Percentiles rank a stretch among this genome's conserved stretches.
Conservation (phyloP, 352 stramenopile genomes). For the Elongisporangium anandrum region DNA sequence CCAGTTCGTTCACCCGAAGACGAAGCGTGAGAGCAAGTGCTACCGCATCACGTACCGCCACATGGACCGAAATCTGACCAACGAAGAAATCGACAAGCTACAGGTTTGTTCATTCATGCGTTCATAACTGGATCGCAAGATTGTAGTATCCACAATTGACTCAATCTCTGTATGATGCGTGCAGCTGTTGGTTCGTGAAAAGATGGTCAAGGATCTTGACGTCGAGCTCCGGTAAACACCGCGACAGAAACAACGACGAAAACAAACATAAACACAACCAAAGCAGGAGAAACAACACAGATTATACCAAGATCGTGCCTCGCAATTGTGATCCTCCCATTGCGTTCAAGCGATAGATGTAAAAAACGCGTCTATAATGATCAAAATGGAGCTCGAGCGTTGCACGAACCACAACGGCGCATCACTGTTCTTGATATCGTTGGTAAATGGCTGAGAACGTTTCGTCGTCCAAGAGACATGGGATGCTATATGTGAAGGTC, state of each 20-base stretch:
- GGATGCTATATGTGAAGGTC: background rate
- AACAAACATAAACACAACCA: no score
- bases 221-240: constrained; percentile 88
- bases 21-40: constrained; percentile 92
- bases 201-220: constrained; percentile 69
- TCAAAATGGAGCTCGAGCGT: background rate
- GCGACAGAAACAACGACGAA: background rate
- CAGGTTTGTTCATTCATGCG: constrained; percentile 63
- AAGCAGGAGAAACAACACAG: background rate
- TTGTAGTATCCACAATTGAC: background rate
- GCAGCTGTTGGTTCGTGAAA: constrained; percentile 66
- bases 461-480: background rate
- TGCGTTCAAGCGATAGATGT: background rate
- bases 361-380: background rate
- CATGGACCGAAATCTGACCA: constrained; percentile 98
- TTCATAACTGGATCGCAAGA: background rate
- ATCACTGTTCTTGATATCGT: background rate
- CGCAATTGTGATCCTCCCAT: background rate
- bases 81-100: constrained; percentile 97
- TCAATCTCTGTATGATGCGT: constrained; percentile 1
- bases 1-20: constrained; percentile 97
- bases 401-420: background rate
- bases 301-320: background rate
- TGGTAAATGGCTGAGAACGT: background rate
- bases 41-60: constrained; percentile 98